Conservation (phyloP, 2,329 filamentous ascomycete genomes). For the Colletotrichum falcatum region DNA sequence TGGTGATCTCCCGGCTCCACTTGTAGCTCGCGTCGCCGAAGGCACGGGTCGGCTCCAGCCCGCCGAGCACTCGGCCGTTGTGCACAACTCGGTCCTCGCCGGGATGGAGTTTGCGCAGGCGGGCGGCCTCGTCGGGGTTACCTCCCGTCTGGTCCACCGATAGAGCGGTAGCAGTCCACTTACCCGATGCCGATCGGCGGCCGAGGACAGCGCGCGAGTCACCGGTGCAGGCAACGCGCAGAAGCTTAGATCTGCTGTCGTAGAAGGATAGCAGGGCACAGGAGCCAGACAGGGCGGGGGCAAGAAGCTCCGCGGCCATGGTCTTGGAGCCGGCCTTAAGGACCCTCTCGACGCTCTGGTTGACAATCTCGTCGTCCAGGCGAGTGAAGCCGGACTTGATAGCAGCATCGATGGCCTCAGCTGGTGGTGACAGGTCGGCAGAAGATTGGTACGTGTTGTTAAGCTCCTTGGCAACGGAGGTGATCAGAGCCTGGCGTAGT, state of each 20-base stretch:
- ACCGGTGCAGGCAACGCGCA: constrained; percentile 95
- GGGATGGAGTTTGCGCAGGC: constrained; percentile 88
- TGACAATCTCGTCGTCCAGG: constrained; percentile 93
- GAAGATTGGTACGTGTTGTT: constrained; percentile 90
- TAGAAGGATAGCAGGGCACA: constrained; percentile 98
- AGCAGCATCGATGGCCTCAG: constrained; percentile 86
- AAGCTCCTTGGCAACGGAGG: constrained; percentile 90
- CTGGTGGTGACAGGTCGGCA: constrained; percentile 71
- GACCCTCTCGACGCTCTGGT: constrained; percentile 92
- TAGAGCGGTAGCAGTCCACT: constrained; percentile 91
- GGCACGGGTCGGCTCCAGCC: constrained; percentile 90
- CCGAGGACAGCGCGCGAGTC: constrained; percentile 96
- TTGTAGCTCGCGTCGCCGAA: constrained; percentile 99
- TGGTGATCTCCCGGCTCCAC: constrained; percentile 88
- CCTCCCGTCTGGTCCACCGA: constrained; percentile 95
- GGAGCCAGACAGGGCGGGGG: constrained; percentile 94
- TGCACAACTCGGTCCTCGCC: constrained; percentile 88
- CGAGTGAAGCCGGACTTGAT: constrained; percentile 93
- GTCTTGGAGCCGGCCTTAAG: constrained; percentile 89
- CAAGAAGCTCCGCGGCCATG: constrained; percentile 91
- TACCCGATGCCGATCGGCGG: constrained; percentile 79
- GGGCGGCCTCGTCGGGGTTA: constrained; percentile 85
- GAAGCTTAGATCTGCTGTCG: constrained; percentile 85
- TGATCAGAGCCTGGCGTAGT: constrained; percentile 90
- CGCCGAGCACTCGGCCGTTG: constrained; percentile 91